Evolutionary conservation across 805 yeast genomes (phyloP), one percentile per base, ranked within the genome.

Genomic region (Grigorovia yakushimaensis): DNA sequence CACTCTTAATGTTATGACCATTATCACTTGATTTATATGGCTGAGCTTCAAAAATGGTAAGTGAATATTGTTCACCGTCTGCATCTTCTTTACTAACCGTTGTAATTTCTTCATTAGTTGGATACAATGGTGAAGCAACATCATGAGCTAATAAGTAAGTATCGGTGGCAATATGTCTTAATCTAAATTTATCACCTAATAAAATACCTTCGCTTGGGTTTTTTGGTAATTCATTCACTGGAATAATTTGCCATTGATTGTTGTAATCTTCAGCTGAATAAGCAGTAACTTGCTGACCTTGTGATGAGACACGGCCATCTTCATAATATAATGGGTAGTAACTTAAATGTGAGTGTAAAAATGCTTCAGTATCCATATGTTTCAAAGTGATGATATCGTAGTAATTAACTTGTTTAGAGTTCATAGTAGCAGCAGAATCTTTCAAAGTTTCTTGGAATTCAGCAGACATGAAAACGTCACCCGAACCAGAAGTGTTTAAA

Each of bases 41-140:
- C 52, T 84, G 82, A 49, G 88, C 67, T 56, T 80, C 81, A 70
- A 89, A 89, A 57, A 88, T 65, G 1, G 96, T 88, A 58, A 84
- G 86, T 55, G 85, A 78, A 65, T 68, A 82, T 54, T 79, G 71
- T 1, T 66, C 65, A 18, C 73, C 74, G 33, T 68, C 66, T 6
- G 85, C 85, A 11, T 66, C 72, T 45, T 85, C 95, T 27, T 70
- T 72, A 42, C 73, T 62, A 15, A 81, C 81, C 41, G 94, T 80
- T 2, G 93, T 84, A 57, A 93, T 84, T 69, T 93, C 98, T 68
- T 88, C 96, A 59, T 89, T 85, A n/a, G 96, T 85, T 48, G 97
- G 84, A 59, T 69, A 83, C 52, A 82, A 72, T 24, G 98, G 98
- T 2, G 98, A 93, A 1, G 96, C 96, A 47, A 93, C 97, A 64